A percentile compares a stretch with the other conserved stretches of the same genome.
Conservation (phyloP, 192 early-diverging fungal species). For the Umbelopsis sp. region DNA sequence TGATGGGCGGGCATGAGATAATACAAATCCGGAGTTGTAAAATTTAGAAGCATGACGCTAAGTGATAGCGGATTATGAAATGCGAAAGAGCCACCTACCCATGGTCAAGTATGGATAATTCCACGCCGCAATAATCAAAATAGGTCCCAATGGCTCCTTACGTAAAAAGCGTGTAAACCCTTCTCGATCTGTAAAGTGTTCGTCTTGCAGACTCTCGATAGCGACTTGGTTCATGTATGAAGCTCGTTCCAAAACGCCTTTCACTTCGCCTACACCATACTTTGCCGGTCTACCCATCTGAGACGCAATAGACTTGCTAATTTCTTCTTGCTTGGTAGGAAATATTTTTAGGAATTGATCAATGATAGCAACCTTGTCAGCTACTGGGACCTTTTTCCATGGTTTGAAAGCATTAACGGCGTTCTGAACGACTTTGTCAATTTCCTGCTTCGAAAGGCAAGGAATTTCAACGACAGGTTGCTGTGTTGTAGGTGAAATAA, state of each 20-base stretch:
- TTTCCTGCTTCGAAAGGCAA: constrained; percentile 25
- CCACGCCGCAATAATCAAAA: constrained; percentile 60
- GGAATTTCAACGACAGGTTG: constrained; percentile 17
- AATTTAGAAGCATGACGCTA: background rate
- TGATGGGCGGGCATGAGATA: constrained; percentile 18
- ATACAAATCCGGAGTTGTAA: background rate
- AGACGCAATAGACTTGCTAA: constrained; percentile 56
- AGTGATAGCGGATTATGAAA: background rate
- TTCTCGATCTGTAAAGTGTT: constrained; percentile 46
- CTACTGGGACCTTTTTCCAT: constrained; percentile 59
- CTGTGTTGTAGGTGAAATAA: constrained; percentile 35
- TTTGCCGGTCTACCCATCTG: constrained; percentile 74
- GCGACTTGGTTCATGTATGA: constrained; percentile 71
- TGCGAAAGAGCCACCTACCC: constrained; percentile 19
- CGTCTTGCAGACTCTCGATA: constrained; percentile 60
- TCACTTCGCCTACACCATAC: constrained; percentile 69
- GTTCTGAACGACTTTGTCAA: constrained; percentile 43
- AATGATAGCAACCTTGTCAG: constrained; percentile 52
- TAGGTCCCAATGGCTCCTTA: constrained; percentile 68
- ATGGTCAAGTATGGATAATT: constrained; percentile 81
- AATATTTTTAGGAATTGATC: constrained; percentile 56
- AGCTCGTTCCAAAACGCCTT: constrained; percentile 69
- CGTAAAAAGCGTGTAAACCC: constrained; percentile 66
- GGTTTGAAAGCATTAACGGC: constrained; percentile 46
- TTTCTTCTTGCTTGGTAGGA: constrained; percentile 53